Percentiles rank a stretch among this genome's conserved stretches.
Evolutionary conservation across 139 green algal genomes (phyloP).

Genomic region (Volvox reticuliferus): DNA sequence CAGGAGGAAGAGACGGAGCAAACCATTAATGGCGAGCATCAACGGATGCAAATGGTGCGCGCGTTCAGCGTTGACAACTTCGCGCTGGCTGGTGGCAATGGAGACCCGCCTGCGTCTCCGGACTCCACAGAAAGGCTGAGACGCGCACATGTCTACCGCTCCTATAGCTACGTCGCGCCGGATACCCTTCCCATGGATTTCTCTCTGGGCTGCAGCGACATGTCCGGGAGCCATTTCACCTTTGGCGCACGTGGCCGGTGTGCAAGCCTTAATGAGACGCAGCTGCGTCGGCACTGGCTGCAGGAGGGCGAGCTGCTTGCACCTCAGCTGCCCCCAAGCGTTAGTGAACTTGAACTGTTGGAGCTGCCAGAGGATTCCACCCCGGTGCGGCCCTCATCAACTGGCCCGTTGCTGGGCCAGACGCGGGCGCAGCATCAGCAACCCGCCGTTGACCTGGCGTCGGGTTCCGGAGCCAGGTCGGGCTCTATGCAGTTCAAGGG

Average conservation of each 20-base stretch:
- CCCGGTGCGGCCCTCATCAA: neutral
- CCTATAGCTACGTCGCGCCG: neutral
- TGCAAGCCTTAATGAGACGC: slow-evolving; percentile 27
- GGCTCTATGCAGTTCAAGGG: slow-evolving; percentile 28
- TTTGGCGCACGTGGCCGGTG: slow-evolving; percentile 25
- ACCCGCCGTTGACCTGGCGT: neutral
- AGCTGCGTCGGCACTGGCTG: slow-evolving; percentile 37
- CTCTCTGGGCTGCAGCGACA: neutral
- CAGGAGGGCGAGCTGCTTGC: slow-evolving; percentile 28
- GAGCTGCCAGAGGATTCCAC: slow-evolving; percentile 36
- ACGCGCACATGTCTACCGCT: neutral
- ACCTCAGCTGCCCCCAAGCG: slow-evolving; percentile 34
- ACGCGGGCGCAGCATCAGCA: neutral
- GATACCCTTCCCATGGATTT: slow-evolving; percentile 34
- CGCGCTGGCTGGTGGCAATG: neutral
- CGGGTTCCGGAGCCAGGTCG: neutral
- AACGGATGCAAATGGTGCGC: neutral
- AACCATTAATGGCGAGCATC: neutral
- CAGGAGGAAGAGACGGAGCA: neutral
- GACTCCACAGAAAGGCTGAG: neutral
- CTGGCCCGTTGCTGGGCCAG: neutral
- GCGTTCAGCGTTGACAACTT: slow-evolving; percentile 36
- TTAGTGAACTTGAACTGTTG: slow-evolving; percentile 39
- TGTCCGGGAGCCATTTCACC: neutral
- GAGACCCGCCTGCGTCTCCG: neutral